Evolutionary conservation across 129 eudicot species (phyloP).

Genomic region (Mikania micrantha): DNA sequence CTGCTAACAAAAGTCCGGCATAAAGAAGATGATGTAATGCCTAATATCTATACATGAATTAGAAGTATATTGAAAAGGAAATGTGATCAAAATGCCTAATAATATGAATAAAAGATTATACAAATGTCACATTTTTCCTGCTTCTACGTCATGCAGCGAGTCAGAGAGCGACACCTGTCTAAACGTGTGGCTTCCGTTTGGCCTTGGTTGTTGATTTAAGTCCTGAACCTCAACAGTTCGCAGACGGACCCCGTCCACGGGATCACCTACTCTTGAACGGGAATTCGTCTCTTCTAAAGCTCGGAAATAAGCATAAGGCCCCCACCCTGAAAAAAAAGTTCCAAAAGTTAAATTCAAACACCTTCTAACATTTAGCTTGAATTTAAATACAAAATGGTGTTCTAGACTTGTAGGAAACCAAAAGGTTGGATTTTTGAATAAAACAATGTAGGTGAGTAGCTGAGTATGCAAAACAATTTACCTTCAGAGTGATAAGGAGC

Average conservation of each 20-base stretch:
- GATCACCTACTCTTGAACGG: constrained; percentile 18
- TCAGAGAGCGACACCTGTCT: constrained; percentile 17
- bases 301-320: constrained; percentile 71
- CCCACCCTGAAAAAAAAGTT: constrained; percentile 48
- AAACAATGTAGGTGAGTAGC: neutral
- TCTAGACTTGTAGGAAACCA: neutral
- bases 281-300: constrained; percentile 57
- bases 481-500: constrained; percentile 71
- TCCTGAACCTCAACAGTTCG: constrained; percentile 19
- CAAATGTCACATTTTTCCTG: constrained; percentile 31
- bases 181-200: constrained; percentile 15
- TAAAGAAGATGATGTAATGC: constrained; percentile 13
- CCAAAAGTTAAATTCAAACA: neutral
- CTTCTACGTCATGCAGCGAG: constrained; percentile 36
- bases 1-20: neutral
- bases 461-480: constrained; percentile 1
- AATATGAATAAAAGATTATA: neutral
- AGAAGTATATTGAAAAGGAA: neutral
- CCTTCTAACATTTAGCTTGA: neutral
- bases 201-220: constrained; percentile 21
- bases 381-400: neutral
- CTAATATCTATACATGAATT: constrained; percentile 22
- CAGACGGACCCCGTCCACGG: constrained; percentile 18
- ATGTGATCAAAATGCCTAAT: constrained; percentile 3
- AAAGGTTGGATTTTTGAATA: neutral